Evolutionary conservation across 306 rosid species (phyloP), one percentile per base, ranked within the genome.

Genomic region (Sicyos edulis): DNA sequence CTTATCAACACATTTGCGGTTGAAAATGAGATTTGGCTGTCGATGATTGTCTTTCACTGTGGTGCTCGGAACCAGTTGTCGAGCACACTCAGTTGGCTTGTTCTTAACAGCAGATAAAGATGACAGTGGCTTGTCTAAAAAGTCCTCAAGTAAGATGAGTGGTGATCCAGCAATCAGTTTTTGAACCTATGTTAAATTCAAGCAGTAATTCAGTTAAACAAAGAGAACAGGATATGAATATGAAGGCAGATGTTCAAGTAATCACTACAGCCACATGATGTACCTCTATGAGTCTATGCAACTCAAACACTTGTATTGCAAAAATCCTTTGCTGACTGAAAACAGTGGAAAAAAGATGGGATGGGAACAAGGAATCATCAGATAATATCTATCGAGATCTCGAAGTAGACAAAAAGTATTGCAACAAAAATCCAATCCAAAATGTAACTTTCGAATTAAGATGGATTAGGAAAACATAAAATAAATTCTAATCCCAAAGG

Each of bases 241-340:
- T 26, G 7, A 37, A 37, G 13, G 10, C 50, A 58, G 40, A 19
- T 16, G 56, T 67, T 67, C 19, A 67, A 67, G 40, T 67, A 67
- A 20, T 10, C 47, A 9, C n/a, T 7, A 29, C 15, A 49, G 68
- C 58, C 22, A 73, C 65, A 56, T 5, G 26, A 44, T 4, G 83
- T 77, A 89, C 97, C 96, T 83, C 87, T 75, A 89, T 77, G 49
- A 89, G 73, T 78, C 95, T 86, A 71, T 92, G 97, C 87, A 92
- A 83, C 82, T 88, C 97, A 73, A 85, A 89, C 77, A 89, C 85
- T 81, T 92, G 96, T 57, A 76, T 37, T 53, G 75, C 53, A 75
- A 92, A 92, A 65, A 83, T 67, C 79, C 83, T 82, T 78, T 86
- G 89, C 78, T 88, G 97, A 62, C 96, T 92, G 96, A 74, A 79